phyloP scores from a whole-genome alignment of 2,329 filamentous ascomycete species.

The Thermothelomyces thermophilus region DNA sequence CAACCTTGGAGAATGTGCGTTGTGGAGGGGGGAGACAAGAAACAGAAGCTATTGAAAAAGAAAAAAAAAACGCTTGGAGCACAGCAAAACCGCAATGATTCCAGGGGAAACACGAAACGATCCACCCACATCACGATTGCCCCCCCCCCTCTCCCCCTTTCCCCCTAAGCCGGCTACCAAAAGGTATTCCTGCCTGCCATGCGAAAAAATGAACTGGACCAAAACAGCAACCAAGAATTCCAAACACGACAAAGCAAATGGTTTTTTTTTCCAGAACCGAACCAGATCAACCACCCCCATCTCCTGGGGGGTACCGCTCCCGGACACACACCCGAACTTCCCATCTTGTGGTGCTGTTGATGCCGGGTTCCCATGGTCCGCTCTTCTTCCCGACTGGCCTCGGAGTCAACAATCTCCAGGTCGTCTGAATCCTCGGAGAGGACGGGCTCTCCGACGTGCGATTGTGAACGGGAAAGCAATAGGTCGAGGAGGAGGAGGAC shows the following conservation, averaged over 20 bases:
- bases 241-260: neutral
- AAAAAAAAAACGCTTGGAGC: neutral
- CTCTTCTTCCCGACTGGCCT: neutral
- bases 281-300: neutral
- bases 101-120: too few relatives aligned
- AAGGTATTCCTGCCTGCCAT: neutral
- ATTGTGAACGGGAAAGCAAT: too few relatives aligned
- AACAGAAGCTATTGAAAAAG: neutral
- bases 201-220: neutral
- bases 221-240: neutral
- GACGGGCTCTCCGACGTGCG: too few relatives aligned
- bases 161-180: neutral
- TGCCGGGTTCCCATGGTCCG: neutral
- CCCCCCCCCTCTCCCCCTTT: too few relatives aligned
- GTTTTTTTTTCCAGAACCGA: neutral
- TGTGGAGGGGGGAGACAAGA: neutral
- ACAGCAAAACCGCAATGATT: too few relatives aligned
- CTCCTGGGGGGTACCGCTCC: neutral
- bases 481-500: too few relatives aligned
- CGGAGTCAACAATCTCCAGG: too few relatives aligned
- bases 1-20: too few relatives aligned
- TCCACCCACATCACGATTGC: too few relatives aligned
- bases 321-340: neutral
- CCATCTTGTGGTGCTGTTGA: neutral
- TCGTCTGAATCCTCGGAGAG: neutral